Evolutionary conservation across 2,329 filamentous ascomycete genomes (phyloP).

Genomic region (Paecilomyces variotii): DNA sequence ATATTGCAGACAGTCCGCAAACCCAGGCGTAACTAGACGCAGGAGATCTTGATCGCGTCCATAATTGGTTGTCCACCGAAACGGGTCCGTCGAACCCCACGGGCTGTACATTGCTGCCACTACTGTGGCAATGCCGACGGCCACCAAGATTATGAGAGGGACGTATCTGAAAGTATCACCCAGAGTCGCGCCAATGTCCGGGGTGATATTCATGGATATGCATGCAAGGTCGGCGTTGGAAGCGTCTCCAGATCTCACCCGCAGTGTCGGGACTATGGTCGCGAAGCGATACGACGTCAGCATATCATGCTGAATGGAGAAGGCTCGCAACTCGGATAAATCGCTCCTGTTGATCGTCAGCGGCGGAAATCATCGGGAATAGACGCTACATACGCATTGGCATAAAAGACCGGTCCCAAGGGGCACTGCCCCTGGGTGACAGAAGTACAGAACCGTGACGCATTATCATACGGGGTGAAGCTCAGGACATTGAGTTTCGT

Average conservation of each 20-base stretch:
- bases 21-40: constrained; percentile 87
- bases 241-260: constrained; percentile 66
- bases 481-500: constrained; percentile 65
- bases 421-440: constrained; percentile 61
- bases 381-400: constrained; percentile 37
- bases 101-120: constrained; percentile 83
- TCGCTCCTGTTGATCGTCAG: constrained; percentile 30
- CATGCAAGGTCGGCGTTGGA: constrained; percentile 63
- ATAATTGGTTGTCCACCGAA: constrained; percentile 97
- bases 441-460: constrained; percentile 58
- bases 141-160: constrained; percentile 67
- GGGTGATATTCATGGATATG: constrained; percentile 73
- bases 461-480: constrained; percentile 59
- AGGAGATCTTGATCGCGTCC: constrained; percentile 87
- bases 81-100: constrained; percentile 85
- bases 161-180: constrained; percentile 65
- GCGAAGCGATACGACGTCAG: constrained; percentile 78
- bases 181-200: constrained; percentile 64
- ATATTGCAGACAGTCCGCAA: constrained; percentile 94
- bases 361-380: constrained; percentile 2
- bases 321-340: constrained; percentile 54
- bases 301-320: constrained; percentile 67
- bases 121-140: constrained; percentile 74
- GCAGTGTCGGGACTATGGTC: constrained; percentile 66
- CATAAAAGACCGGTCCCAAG: constrained; percentile 62